Percentiles rank a stretch among this genome's conserved stretches.
Evolutionary conservation across 371 early-diverging fungal genomes (phyloP).

Genomic region (Rhizopus stolonifer): DNA sequence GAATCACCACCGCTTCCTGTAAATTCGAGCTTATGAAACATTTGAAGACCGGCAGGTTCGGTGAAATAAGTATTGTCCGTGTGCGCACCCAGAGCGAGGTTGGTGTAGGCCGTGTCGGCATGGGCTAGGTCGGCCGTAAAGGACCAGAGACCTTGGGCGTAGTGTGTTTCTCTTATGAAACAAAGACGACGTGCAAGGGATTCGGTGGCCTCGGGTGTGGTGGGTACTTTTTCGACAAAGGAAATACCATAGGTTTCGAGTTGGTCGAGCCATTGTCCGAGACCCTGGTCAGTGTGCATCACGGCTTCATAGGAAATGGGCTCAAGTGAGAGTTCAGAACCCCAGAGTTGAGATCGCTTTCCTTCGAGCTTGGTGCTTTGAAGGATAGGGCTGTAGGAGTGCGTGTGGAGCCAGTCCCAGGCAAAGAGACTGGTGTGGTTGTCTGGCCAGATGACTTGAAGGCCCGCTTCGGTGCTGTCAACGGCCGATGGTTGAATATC

Average conservation of each 20-base stretch:
- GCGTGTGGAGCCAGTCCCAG: constrained; percentile 67
- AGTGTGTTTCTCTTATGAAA: constrained; percentile 83
- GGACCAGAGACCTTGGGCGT: constrained; percentile 80
- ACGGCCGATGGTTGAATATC: constrained; percentile 59
- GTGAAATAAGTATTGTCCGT: constrained; percentile 94
- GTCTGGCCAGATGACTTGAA: constrained; percentile 58
- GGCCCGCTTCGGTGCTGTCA: constrained; percentile 32
- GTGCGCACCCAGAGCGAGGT: constrained; percentile 75
- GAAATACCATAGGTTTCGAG: constrained; percentile 79
- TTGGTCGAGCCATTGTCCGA: constrained; percentile 70
- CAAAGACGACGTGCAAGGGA: constrained; percentile 66
- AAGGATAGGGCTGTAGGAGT: constrained; percentile 73
- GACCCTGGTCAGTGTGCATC: constrained; percentile 66
- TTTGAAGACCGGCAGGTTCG: constrained; percentile 84
- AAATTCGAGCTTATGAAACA: constrained; percentile 82
- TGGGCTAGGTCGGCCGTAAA: constrained; percentile 80
- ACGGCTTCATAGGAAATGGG: constrained; percentile 64
- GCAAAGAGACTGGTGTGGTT: constrained; percentile 61
- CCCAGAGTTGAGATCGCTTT: constrained; percentile 39
- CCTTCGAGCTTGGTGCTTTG: constrained; percentile 28
- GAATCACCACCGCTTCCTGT: constrained; percentile 79
- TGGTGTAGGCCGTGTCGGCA: constrained; percentile 89
- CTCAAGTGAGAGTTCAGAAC: constrained; percentile 42
- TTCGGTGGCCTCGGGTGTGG: constrained; percentile 66
- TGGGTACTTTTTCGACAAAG: constrained; percentile 76